Percentiles rank a stretch among this genome's conserved stretches.
These are phyloP conservation scores for Diaporthe sp. DNA, from an alignment of 2,329 filamentous ascomycete genomes.

Conservation along the genomic window DNA sequence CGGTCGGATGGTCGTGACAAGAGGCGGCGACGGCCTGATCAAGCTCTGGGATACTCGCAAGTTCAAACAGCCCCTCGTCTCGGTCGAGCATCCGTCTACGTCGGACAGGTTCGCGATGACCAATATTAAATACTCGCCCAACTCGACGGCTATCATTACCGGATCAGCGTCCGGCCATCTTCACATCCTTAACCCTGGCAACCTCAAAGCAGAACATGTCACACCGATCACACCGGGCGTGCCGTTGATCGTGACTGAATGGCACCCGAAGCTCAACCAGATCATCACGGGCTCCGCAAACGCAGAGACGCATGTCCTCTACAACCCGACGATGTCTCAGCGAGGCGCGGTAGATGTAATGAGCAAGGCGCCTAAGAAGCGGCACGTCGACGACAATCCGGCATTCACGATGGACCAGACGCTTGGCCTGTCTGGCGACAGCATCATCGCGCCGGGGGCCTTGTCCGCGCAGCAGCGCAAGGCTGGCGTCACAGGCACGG, in stretches of 20 bases:
- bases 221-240: constrained; percentile 91
- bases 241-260: constrained; percentile 86
- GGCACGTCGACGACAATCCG: constrained; percentile 95
- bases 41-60: constrained; percentile 98
- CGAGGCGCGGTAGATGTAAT: constrained; percentile 90
- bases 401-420: constrained; percentile 87
- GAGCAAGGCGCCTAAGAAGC: constrained; percentile 92
- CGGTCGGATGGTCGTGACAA: constrained; percentile 89
- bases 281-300: constrained; percentile 96
- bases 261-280: constrained; percentile 96
- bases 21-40: constrained; percentile 91
- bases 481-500: constrained; percentile 83
- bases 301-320: constrained; percentile 89
- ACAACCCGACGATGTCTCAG: constrained; percentile 85
- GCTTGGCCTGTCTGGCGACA: constrained; percentile 85
- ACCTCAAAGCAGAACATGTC: constrained; percentile 85
- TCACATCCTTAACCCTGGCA: constrained; percentile 94
- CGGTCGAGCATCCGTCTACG: constrained; percentile 83
- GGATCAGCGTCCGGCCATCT: constrained; percentile 89
- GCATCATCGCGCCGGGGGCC: constrained; percentile 79
- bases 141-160: constrained; percentile 86
- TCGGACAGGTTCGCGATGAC: constrained; percentile 86
- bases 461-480: constrained; percentile 68
- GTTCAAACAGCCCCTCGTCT: constrained; percentile 90
- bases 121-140: constrained; percentile 92